Conservation (phyloP, 139 green algal species). For the Trebouxia sp. region DNA sequence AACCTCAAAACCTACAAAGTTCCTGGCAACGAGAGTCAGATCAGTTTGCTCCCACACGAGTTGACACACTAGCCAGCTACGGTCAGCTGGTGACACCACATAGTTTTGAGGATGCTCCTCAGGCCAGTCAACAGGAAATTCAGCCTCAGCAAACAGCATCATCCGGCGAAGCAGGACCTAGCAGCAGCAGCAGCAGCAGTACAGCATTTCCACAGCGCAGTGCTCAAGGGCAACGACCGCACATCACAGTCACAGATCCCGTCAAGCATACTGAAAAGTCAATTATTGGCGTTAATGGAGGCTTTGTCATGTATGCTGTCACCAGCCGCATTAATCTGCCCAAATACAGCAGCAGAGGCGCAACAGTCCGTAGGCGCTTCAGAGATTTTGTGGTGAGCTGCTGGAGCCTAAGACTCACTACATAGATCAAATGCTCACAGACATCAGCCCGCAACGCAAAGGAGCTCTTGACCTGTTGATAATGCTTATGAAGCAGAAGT, state of each 20-base stretch:
- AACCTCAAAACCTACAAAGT: neutral
- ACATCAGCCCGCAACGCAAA: too few species aligned
- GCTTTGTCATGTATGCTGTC: conserved; percentile 70
- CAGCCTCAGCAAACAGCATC: neutral
- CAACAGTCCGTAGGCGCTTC: conserved; percentile 76
- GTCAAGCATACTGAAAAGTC: conserved; percentile 54
- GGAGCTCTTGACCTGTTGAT: too few species aligned
- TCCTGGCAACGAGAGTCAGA: neutral
- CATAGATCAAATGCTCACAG: too few species aligned
- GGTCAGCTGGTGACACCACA: conserved; percentile 47
- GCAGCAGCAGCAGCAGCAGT: neutral
- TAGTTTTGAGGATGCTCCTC: neutral
- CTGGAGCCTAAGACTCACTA: too few species aligned
- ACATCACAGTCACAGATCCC: conserved; percentile 71
- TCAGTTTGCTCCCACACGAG: conserved; percentile 10
- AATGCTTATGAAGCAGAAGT: too few species aligned
- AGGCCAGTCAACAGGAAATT: neutral
- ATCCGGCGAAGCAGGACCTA: neutral
- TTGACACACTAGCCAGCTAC: conserved; percentile 50
- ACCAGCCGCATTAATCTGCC: conserved; percentile 38
- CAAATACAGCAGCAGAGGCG: conserved; percentile 25
- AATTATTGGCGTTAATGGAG: conserved; percentile 55
- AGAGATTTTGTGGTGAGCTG: conserved; percentile 85
- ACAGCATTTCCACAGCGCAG: neutral
- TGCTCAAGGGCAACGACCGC: conserved; percentile 26